Evolutionary conservation across 495 filamentous ascomycete genomes (phyloP), one percentile per base, ranked within the genome.

Genomic region (Umbilicaria muhlenbergii): DNA sequence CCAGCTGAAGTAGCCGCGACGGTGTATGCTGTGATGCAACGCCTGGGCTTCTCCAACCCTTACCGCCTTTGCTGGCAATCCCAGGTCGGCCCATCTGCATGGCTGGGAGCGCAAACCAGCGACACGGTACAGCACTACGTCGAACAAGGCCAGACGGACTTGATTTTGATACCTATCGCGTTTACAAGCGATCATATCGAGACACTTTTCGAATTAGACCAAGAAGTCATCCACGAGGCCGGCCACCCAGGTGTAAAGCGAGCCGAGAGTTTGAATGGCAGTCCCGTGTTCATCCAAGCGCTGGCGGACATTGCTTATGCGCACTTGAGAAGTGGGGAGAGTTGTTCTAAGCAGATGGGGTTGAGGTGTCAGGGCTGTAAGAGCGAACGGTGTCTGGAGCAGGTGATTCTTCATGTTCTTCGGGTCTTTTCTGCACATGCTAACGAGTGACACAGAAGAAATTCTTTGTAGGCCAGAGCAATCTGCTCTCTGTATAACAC

Each of bases 151-250:
- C 81, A 94, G 56, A 89, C 80, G 24, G 85, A 99, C 54, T 66
- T 99, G 24, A 69, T 95, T 6, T 70, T 99, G 3, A 86, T 99
- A 46, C 92, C 92, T 1, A 91, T 99, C 45, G 92, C 92, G 10
- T 99, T 99, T 56, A 99, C 92, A 1, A 91, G 83, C 40, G 92
- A 99, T 53, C 92, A 99, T 54, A 99, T 99, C 51, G 92, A 99
- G 62, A 99, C 92, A 2, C 70, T 99, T 2, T 94, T 81, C 57
- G 92, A 99, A 65, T 68, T 99, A 38, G 92, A 99, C 56, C 70
- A 87, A 47, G 92, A 99, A 59, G 83, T 99, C 32, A 96, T 96
- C 55, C 80, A 86, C 31, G 88, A 93, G 53, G 82, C 81, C 4
- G 83, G 85, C 19, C 76, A 85, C 48, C 63, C 72, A 0, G 71